Evolutionary conservation across 1,284 basidiomycete genomes (phyloP).

Genomic region (Boletus semigastroideus): DNA sequence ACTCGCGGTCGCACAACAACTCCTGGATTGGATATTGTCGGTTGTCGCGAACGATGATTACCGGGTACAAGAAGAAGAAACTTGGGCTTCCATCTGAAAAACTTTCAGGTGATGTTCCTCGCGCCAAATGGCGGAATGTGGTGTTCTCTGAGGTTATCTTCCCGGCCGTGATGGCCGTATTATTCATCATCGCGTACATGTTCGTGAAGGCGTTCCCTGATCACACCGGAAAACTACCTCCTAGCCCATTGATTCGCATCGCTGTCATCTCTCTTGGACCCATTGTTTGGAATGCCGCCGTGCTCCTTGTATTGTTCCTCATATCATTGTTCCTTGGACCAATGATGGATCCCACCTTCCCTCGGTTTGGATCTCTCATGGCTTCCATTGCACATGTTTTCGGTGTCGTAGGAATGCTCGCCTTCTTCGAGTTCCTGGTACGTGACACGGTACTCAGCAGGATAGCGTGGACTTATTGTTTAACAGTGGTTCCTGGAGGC

Average conservation of each 20-base stretch:
- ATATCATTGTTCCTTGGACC: conserved; percentile 92
- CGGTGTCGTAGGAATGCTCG: conserved; percentile 82
- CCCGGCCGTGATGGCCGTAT: conserved; percentile 77
- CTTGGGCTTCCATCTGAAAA: conserved; percentile 94
- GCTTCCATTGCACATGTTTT: conserved; percentile 84
- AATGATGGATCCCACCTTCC: conserved; percentile 81
- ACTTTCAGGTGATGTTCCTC: conserved; percentile 86
- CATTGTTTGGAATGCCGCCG: conserved; percentile 91
- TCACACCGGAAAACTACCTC: conserved; percentile 62
- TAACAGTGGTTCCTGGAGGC: conserved; percentile 89
- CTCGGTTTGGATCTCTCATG: conserved; percentile 87
- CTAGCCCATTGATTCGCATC: conserved; percentile 85
- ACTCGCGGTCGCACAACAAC: conserved; percentile 94
- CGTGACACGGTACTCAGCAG: conserved; percentile 33
- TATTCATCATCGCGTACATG: conserved; percentile 90
- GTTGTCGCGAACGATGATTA: conserved; percentile 91
- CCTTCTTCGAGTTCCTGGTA: conserved; percentile 93
- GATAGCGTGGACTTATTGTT: conserved; percentile 11
- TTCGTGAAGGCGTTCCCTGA: conserved; percentile 84
- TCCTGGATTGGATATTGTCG: conserved; percentile 98
- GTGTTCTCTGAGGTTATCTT: conserved; percentile 86
- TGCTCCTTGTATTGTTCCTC: conserved; percentile 86
- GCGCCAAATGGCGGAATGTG: conserved; percentile 88
- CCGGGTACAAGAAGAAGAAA: conserved; percentile 96
- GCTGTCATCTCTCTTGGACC: conserved; percentile 93